Evolutionary conservation across 352 stramenopile genomes (phyloP).

Genomic region (Phytophthora syringae): DNA sequence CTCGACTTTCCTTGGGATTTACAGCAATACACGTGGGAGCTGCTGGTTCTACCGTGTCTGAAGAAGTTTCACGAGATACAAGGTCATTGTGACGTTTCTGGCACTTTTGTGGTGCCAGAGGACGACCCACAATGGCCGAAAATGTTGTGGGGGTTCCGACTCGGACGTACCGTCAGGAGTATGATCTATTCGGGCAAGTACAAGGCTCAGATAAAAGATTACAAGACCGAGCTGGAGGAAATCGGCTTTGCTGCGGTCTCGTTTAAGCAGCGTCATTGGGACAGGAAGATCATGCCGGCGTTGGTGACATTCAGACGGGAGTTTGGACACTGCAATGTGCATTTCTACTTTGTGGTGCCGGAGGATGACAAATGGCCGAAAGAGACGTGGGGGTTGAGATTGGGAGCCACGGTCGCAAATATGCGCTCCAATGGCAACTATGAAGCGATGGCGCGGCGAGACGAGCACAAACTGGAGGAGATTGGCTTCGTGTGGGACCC

Average conservation of each 20-base stretch:
- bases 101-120: slow-evolving; percentile 41
- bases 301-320: slow-evolving; percentile 19
- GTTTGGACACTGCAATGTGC: slow-evolving; percentile 36
- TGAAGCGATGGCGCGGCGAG: slow-evolving; percentile 35
- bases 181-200: slow-evolving; percentile 32
- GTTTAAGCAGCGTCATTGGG: slow-evolving; percentile 21
- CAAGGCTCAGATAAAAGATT: slow-evolving; percentile 11
- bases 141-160: slow-evolving; percentile 39
- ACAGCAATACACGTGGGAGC: slow-evolving; percentile 44
- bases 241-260: slow-evolving; percentile 19
- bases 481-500: slow-evolving; percentile 64
- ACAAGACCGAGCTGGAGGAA: slow-evolving; percentile 15
- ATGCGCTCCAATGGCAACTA: slow-evolving; percentile 52
- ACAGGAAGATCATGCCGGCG: slow-evolving; percentile 37
- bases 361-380: slow-evolving; percentile 22
- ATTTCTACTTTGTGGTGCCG: slow-evolving; percentile 35
- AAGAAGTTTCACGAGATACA: slow-evolving; percentile 40
- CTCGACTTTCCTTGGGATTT: slow-evolving; percentile 55
- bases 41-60: slow-evolving; percentile 45
- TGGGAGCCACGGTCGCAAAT: slow-evolving; percentile 32
- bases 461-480: slow-evolving; percentile 44
- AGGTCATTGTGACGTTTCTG: slow-evolving; percentile 41
- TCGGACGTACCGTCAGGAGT: slow-evolving; percentile 56
- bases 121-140: slow-evolving; percentile 34
- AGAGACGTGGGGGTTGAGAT: slow-evolving; percentile 12